phyloP scores from a whole-genome alignment of 768 basidiomycete genomes.

The Artomyces pyxidatus region DNA sequence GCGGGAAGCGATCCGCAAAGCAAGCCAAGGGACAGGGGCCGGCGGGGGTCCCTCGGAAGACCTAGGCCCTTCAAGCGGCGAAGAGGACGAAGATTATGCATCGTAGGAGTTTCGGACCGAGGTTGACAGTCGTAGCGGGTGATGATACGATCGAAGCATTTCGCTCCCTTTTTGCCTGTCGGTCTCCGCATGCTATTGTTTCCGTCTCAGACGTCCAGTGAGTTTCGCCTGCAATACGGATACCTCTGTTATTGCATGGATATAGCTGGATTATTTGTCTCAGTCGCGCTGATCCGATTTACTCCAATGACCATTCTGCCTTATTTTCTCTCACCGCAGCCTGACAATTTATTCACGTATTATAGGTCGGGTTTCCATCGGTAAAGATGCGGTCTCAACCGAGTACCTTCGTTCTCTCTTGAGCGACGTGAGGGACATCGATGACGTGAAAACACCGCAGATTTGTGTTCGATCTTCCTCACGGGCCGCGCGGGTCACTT shows the following conservation, averaged over 20 bases:
- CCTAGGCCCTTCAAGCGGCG: conserved; percentile 12
- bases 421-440: no score
- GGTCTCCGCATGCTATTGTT: conserved; percentile 13
- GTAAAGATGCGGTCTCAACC: no score
- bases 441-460: no score
- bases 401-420: no score
- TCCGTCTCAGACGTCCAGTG: conserved; percentile 20
- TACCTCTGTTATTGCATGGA: not conserved
- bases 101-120: conserved; percentile 16
- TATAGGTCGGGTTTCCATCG: no score
- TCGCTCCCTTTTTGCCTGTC: conserved; percentile 2
- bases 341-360: no score
- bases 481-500: no score
- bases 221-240: conserved; percentile 16
- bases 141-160: conserved; percentile 1
- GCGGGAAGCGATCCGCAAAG: conserved; percentile 15
- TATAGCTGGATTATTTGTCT: conserved; percentile 11
- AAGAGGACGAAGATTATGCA: conserved; percentile 17
- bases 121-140: conserved; percentile 9
- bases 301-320: no score
- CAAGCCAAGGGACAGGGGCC: conserved; percentile 8
- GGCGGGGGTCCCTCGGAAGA: conserved; percentile 3
- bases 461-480: no score
- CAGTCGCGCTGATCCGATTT: conserved; percentile 15
- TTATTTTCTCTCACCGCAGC: no score